Conservation (phyloP, 768 basidiomycete species). For the Rhizopogon vulgaris region DNA sequence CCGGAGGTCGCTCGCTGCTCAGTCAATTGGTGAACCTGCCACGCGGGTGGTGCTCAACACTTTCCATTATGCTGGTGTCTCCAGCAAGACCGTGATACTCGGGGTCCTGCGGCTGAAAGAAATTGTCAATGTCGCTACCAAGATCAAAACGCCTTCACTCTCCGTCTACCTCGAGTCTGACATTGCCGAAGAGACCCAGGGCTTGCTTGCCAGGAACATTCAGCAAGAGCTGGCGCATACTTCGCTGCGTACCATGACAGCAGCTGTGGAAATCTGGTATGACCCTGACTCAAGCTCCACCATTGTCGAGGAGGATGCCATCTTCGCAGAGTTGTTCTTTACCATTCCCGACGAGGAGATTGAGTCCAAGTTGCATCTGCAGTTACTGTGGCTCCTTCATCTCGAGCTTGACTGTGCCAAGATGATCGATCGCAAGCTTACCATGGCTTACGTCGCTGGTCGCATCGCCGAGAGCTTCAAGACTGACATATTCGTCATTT, state of each 20-base stretch:
- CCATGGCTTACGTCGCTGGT: no score
- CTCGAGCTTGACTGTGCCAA: no score
- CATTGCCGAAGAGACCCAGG: conserved; percentile 49
- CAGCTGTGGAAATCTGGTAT: conserved; percentile 96
- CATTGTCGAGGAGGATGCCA: conserved; percentile 91
- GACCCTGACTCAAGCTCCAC: conserved; percentile 90
- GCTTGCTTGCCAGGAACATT: conserved; percentile 71
- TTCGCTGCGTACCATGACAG: conserved; percentile 87
- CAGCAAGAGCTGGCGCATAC: conserved; percentile 93
- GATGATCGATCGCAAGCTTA: no score
- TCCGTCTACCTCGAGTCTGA: conserved; percentile 68
- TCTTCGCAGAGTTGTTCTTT: conserved; percentile 98
- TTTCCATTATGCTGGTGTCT: no score
- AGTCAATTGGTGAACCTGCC: no score
- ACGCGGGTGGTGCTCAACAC: no score
- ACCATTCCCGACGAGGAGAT: no score
- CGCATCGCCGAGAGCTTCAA: no score
- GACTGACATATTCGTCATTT: no score
- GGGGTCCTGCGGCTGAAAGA: conserved; percentile 99
- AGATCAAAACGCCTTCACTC: no score
- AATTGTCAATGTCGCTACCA: no score
- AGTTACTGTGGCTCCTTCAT: conserved; percentile 96
- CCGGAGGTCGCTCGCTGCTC: no score
- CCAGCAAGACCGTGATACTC: conserved; percentile 98
- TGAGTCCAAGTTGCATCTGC: conserved; percentile 81